Evolutionary conservation across 192 early-diverging fungal species (phyloP).

Genomic region (Podila minutissima): DNA sequence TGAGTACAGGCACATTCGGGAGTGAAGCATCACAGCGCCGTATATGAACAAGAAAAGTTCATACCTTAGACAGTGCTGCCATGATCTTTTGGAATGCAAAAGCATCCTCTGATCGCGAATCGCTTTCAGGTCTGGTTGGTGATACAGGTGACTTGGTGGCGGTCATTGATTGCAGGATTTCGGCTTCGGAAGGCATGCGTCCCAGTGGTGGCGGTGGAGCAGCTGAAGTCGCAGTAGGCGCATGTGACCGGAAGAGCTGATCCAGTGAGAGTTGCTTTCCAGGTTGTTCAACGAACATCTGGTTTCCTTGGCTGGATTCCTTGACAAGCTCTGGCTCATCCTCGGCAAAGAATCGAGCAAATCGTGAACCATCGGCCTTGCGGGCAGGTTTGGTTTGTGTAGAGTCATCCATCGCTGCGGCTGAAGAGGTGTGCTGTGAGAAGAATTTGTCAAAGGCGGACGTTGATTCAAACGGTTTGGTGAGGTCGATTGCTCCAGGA

Average conservation of each 20-base stretch:
- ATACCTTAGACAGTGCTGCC: slow-evolving; percentile 62
- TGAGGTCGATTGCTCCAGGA: slow-evolving; percentile 51
- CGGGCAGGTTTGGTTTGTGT: slow-evolving; percentile 9
- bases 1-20: background rate
- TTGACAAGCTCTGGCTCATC: slow-evolving; percentile 51
- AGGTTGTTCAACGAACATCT: slow-evolving; percentile 18
- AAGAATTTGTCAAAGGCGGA: slow-evolving; percentile 59
- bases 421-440: slow-evolving; percentile 52
- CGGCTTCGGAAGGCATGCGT: slow-evolving; percentile 64
- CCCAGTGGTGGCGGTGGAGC: slow-evolving; percentile 13
- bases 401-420: slow-evolving; percentile 12
- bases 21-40: background rate
- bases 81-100: slow-evolving; percentile 64
- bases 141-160: slow-evolving; percentile 31
- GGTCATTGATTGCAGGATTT: slow-evolving; percentile 59
- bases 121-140: slow-evolving; percentile 6
- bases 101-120: slow-evolving; percentile 51
- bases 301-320: slow-evolving; percentile 1
- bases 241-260: slow-evolving; percentile 62
- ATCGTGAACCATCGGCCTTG: slow-evolving; percentile 63
- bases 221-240: slow-evolving; percentile 16
- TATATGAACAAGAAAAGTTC: background rate
- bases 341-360: slow-evolving; percentile 66
- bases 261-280: slow-evolving; percentile 55
- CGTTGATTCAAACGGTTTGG: slow-evolving; percentile 37